Percentiles rank a stretch among this genome's conserved stretches.
These are phyloP conservation scores for Davidsoniella australis DNA, from an alignment of 2,329 filamentous ascomycete species.

Conservation along the genomic window DNA sequence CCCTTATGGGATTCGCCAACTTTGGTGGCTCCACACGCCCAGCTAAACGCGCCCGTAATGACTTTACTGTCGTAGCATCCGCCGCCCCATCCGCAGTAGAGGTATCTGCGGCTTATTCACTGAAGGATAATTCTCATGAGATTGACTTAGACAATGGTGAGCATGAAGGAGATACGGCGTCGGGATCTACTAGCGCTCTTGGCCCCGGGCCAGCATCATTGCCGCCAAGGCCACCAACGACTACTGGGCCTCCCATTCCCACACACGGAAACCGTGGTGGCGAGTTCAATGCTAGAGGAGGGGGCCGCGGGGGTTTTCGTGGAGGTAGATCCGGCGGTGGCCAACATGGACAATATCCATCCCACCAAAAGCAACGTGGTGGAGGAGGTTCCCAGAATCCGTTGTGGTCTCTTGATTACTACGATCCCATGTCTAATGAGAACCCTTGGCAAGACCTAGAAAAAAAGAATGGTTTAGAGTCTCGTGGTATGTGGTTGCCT, in stretches of 20 bases:
- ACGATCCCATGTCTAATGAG: constrained; percentile 49
- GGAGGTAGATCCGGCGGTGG: background rate
- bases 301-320: background rate
- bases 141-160: background rate
- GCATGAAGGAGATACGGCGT: too few species aligned
- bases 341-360: background rate
- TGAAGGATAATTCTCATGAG: background rate
- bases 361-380: background rate
- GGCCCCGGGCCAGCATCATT: too few species aligned
- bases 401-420: constrained; percentile 50
- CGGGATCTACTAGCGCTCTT: too few species aligned
- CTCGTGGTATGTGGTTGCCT: constrained; percentile 30
- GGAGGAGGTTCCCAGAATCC: constrained; percentile 10
- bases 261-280: too few species aligned
- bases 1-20: constrained; percentile 55
- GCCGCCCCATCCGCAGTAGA: background rate
- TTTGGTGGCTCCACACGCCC: constrained; percentile 42
- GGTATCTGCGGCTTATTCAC: background rate
- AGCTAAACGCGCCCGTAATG: constrained; percentile 41
- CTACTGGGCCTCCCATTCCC: too few species aligned
- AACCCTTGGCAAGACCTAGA: constrained; percentile 55
- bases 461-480: constrained; percentile 25
- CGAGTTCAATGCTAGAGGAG: too few species aligned
- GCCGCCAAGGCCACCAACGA: too few species aligned
- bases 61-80: constrained; percentile 7